These are phyloP conservation scores for Cladophialophora psammophila DNA, from an alignment of 2,329 filamentous ascomycete genomes.

Conservation along the genomic window DNA sequence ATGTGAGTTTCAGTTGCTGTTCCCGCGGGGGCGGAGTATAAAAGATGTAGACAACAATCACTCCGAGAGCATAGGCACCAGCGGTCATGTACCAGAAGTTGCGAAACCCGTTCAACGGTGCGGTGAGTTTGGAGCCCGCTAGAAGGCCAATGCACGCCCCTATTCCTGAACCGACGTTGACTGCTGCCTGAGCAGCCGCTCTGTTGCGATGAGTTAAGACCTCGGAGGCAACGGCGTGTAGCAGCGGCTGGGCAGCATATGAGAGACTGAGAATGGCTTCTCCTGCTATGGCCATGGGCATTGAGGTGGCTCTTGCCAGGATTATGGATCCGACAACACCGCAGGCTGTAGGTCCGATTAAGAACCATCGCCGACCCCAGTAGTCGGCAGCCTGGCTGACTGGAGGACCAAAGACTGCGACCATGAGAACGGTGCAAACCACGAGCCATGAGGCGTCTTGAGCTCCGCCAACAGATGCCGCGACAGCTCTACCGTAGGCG, in stretches of 20 bases:
- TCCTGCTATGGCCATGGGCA: constrained; percentile 27
- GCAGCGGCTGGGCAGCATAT: constrained; percentile 25
- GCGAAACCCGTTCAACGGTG: too few species aligned
- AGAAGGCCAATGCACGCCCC: constrained; percentile 24
- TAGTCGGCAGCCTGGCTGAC: constrained; percentile 32
- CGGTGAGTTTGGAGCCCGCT: constrained; percentile 12
- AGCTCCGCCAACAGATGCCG: too few species aligned
- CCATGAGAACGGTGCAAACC: too few species aligned
- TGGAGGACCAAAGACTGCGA: constrained; percentile 30
- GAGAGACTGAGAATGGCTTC: constrained; percentile 16
- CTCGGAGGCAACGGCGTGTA: constrained; percentile 34
- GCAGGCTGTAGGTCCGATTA: constrained; percentile 17
- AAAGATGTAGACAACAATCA: constrained; percentile 11
- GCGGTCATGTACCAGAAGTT: constrained; percentile 30
- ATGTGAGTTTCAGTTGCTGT: constrained; percentile 16
- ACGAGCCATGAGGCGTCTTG: too few species aligned
- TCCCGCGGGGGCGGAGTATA: constrained; percentile 32
- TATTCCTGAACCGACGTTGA: constrained; percentile 13
- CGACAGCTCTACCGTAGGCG: too few species aligned
- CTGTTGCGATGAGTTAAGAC: constrained; percentile 25
- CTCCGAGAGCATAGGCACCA: constrained; percentile 13
- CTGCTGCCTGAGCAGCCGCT: constrained; percentile 25
- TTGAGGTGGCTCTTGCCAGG: constrained; percentile 20
- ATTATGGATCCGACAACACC: constrained; percentile 30
- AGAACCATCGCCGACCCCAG: constrained; percentile 31